A percentile compares a stretch with the other conserved stretches of the same genome.
phyloP scores from a whole-genome alignment of 805 yeast genomes.

The Komagataella pseudopastoris region DNA sequence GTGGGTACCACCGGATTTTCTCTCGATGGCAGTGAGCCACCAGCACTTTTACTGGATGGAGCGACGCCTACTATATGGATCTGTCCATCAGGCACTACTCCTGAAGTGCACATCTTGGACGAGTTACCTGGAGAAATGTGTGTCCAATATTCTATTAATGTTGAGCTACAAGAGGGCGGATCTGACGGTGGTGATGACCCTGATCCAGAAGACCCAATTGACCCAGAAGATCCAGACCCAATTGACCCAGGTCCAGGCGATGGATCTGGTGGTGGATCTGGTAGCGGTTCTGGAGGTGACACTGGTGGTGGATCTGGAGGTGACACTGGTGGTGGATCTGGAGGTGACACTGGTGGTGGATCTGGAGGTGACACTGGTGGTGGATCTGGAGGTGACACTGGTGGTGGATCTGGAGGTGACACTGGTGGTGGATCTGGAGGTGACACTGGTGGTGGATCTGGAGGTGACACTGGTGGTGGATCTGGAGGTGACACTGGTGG shows the following conservation, averaged over 20 bases:
- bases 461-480: neutral
- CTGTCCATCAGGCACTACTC: neutral
- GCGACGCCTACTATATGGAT: neutral
- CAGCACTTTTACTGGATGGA: neutral
- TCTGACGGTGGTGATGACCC: neutral
- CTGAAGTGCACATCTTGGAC: neutral
- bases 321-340: neutral
- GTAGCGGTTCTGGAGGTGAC: neutral
- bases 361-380: neutral
- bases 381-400: neutral
- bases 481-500: neutral
- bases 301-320: neutral
- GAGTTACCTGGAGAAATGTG: neutral
- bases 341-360: neutral
- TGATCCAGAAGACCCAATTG: neutral
- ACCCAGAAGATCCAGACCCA: neutral
- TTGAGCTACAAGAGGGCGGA: neutral
- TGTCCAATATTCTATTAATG: neutral
- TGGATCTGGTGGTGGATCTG: neutral
- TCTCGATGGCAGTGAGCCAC: neutral
- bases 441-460: neutral
- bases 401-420: neutral
- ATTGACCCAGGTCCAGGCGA: neutral
- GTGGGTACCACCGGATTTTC: neutral
- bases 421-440: neutral